phyloP scores from a whole-genome alignment of 768 basidiomycete genomes.

The Amanita rimosa region DNA sequence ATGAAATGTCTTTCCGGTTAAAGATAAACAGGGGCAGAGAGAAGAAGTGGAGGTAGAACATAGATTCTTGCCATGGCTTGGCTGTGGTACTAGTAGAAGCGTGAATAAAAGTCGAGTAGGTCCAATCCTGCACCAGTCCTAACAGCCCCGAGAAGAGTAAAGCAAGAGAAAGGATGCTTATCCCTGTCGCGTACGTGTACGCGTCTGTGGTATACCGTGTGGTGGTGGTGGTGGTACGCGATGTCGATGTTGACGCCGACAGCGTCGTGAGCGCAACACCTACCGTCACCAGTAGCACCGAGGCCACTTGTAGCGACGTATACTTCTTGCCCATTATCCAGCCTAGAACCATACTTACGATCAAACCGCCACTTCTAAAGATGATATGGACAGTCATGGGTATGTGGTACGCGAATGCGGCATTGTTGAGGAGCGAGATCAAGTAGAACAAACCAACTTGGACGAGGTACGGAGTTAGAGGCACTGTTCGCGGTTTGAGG shows the following conservation, averaged over 20 bases:
- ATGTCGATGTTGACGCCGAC: conserved; percentile 36
- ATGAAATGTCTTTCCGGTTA: conserved; percentile 31
- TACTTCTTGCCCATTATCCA: conserved; percentile 66
- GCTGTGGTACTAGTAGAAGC: conserved; percentile 7
- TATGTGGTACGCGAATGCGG: conserved; percentile 77
- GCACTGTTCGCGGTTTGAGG: conserved; percentile 55
- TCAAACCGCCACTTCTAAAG: conserved; percentile 80
- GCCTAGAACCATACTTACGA: conserved; percentile 76
- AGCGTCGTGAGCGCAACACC: conserved; percentile 78
- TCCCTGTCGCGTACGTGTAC: conserved; percentile 53
- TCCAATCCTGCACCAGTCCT: conserved; percentile 78
- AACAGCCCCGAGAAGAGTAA: conserved; percentile 74
- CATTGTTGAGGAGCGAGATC: conserved; percentile 79
- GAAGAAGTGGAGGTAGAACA: conserved; percentile 87
- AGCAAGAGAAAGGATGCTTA: conserved; percentile 63
- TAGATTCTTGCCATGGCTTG: conserved; percentile 71
- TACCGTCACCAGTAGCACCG: conserved; percentile 70
- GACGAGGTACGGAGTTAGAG: conserved; percentile 58
- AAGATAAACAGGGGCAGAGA: conserved; percentile 69
- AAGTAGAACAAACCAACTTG: conserved; percentile 78
- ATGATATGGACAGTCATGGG: conserved; percentile 94
- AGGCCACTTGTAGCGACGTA: conserved; percentile 46
- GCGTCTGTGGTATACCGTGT: conserved; percentile 12
- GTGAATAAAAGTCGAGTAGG: conserved; percentile 37
- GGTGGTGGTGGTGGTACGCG: not conserved